These are phyloP conservation scores for Harrya chromipes DNA, from an alignment of 768 basidiomycete species.

Conservation along the genomic window DNA sequence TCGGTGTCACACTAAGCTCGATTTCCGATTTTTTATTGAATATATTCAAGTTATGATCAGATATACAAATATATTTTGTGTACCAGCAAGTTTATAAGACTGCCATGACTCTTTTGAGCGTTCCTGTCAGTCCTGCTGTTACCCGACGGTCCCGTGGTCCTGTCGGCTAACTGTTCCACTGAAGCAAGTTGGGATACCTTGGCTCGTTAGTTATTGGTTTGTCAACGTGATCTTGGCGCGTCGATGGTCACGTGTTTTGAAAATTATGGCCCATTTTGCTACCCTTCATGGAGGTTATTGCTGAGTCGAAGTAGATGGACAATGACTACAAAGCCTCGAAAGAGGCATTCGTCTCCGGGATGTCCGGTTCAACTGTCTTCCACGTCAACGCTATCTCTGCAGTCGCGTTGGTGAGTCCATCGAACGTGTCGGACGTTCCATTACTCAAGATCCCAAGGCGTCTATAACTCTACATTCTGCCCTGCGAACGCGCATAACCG, in stretches of 20 bases:
- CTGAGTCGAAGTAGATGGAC: constrained; percentile 14
- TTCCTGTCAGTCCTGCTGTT: no score
- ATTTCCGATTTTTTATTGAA: no score
- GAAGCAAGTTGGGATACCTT: no score
- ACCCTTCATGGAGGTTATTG: not conserved
- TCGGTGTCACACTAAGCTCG: no score
- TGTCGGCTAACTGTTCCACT: no score
- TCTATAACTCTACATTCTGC: constrained; percentile 71
- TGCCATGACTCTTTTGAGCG: no score
- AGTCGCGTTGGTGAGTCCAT: constrained; percentile 55
- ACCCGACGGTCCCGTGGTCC: no score
- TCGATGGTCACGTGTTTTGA: constrained; percentile 14
- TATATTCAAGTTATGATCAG: no score
- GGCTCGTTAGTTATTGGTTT: no score
- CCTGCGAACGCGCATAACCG: constrained; percentile 46
- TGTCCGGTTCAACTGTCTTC: constrained; percentile 63
- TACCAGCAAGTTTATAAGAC: no score
- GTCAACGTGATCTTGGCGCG: not conserved
- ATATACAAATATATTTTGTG: no score
- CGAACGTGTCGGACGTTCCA: not conserved
- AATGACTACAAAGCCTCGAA: constrained; percentile 68
- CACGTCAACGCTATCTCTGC: constrained; percentile 69
- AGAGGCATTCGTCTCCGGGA: constrained; percentile 77
- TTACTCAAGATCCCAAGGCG: constrained; percentile 43
- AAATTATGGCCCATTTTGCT: not conserved